Evolutionary conservation across 192 early-diverging fungal species (phyloP).

Genomic region (Backusella luteola): DNA sequence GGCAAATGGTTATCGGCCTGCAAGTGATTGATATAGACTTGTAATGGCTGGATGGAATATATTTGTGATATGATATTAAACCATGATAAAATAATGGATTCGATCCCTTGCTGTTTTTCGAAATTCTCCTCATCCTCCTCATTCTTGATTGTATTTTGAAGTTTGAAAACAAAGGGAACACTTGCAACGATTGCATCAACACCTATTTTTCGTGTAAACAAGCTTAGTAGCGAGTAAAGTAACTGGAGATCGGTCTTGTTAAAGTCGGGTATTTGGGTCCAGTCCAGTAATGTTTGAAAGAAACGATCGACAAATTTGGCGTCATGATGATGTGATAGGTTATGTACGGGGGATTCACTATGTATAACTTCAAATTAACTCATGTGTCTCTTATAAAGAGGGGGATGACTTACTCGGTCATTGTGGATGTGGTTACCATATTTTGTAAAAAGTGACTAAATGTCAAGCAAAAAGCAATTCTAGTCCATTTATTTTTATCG

Average conservation of each 20-base stretch:
- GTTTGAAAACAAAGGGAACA: constrained; percentile 26
- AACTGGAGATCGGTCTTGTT: constrained; percentile 9
- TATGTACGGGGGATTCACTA: constrained; percentile 5
- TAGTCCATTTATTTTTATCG: constrained; percentile 14
- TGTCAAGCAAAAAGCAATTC: constrained; percentile 31
- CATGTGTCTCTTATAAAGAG: not conserved
- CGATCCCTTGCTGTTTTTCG: constrained; percentile 15
- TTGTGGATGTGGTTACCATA: not conserved
- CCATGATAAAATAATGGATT: constrained; percentile 15
- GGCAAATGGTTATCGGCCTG: not conserved
- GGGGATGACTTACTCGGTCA: not conserved
- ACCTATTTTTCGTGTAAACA: constrained; percentile 18
- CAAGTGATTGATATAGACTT: constrained; percentile 13
- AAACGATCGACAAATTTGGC: constrained; percentile 18
- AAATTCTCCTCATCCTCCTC: not conserved
- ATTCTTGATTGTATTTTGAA: constrained; percentile 20
- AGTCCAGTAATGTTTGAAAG: constrained; percentile 19
- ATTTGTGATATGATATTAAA: constrained; percentile 6
- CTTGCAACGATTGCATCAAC: constrained; percentile 25
- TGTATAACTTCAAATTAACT: not conserved
- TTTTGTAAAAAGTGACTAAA: not conserved
- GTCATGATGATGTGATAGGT: constrained; percentile 19
- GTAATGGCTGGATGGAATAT: constrained; percentile 1
- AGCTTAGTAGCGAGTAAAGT: constrained; percentile 12
- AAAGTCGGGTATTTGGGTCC: constrained; percentile 19